These are phyloP conservation scores for Hirschfeldia incana DNA, from an alignment of 345 rosid species.

Conservation along the genomic window DNA sequence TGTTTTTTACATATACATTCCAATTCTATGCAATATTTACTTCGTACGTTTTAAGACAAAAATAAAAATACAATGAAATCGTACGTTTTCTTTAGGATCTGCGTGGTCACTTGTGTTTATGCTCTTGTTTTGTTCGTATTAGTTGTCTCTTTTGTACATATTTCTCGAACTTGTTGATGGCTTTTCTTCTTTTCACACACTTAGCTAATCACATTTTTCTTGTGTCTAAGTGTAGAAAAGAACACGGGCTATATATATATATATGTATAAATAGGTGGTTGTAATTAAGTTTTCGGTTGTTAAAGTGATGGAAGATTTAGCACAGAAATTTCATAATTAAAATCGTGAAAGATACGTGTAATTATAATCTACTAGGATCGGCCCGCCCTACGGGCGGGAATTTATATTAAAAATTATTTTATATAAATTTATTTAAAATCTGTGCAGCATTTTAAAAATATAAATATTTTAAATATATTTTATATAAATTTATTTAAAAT, in stretches of 20 bases:
- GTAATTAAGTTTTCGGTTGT: not conserved
- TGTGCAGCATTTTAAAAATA: too few relatives aligned
- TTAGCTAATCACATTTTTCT: not conserved
- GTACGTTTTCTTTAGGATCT: constrained; percentile 25
- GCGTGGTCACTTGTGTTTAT: constrained; percentile 7
- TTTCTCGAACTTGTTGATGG: constrained; percentile 10
- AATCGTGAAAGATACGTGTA: not conserved
- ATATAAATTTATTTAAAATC: too few relatives aligned
- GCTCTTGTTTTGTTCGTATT: constrained; percentile 31
- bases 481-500: too few relatives aligned
- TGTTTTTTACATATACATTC: not conserved
- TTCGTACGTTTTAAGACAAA: not conserved
- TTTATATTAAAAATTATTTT: too few relatives aligned
- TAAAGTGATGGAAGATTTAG: not conserved
- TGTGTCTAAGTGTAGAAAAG: not conserved
- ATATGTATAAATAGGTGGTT: not conserved
- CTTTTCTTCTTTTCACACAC: constrained; percentile 32
- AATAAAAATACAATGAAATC: not conserved
- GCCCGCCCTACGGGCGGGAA: too few relatives aligned
- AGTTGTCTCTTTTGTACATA: not conserved
- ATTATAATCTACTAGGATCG: not conserved
- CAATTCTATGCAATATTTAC: not conserved
- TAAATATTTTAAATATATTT: too few relatives aligned
- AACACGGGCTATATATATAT: not conserved
- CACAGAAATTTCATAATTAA: not conserved